These are phyloP conservation scores for Cutaneotrichosporon dermatis DNA, from an alignment of 1,284 basidiomycete species.

Conservation along the genomic window DNA sequence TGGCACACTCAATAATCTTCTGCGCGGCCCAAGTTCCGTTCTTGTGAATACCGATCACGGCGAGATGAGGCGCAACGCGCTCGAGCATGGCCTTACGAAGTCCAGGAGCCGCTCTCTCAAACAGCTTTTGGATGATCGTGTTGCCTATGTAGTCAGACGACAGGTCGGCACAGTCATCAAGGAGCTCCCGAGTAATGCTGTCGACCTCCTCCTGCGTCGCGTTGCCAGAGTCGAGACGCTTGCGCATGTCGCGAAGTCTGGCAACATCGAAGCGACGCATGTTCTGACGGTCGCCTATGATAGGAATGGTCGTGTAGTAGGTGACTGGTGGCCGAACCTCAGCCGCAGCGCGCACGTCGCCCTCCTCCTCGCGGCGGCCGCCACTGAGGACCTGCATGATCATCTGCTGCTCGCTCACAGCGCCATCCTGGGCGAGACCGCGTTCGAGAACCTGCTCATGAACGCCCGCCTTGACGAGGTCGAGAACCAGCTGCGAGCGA, in stretches of 20 bases:
- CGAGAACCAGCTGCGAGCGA: slow-evolving; percentile 80
- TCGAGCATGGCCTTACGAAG: slow-evolving; percentile 88
- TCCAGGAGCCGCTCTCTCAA: slow-evolving; percentile 75
- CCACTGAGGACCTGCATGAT: slow-evolving; percentile 86
- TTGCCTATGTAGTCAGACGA: slow-evolving; percentile 89
- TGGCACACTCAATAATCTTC: slow-evolving; percentile 95
- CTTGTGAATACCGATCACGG: slow-evolving; percentile 98
- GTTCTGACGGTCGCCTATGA: slow-evolving; percentile 74
- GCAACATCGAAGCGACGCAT: slow-evolving; percentile 83
- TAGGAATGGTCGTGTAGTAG: slow-evolving; percentile 89
- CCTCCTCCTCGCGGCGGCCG: slow-evolving; percentile 70
- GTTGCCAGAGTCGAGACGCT: slow-evolving; percentile 75
- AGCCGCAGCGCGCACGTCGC: slow-evolving; percentile 73
- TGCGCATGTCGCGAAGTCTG: slow-evolving; percentile 87
- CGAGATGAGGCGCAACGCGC: slow-evolving; percentile 86
- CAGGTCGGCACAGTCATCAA: slow-evolving; percentile 61
- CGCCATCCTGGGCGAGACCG: slow-evolving; percentile 51
- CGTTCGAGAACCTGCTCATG: slow-evolving; percentile 56
- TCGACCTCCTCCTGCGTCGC: slow-evolving; percentile 86
- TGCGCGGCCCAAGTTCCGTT: slow-evolving; percentile 99
- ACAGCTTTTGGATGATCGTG: slow-evolving; percentile 93
- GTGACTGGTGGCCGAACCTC: slow-evolving; percentile 47
- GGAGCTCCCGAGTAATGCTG: slow-evolving; percentile 77
- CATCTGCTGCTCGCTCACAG: slow-evolving; percentile 86
- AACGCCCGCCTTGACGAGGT: slow-evolving; percentile 79